Evolutionary conservation across 23 red algal genomes (phyloP), one percentile per base, ranked within the genome.

Genomic region (Gracilaria gracilis): DNA sequence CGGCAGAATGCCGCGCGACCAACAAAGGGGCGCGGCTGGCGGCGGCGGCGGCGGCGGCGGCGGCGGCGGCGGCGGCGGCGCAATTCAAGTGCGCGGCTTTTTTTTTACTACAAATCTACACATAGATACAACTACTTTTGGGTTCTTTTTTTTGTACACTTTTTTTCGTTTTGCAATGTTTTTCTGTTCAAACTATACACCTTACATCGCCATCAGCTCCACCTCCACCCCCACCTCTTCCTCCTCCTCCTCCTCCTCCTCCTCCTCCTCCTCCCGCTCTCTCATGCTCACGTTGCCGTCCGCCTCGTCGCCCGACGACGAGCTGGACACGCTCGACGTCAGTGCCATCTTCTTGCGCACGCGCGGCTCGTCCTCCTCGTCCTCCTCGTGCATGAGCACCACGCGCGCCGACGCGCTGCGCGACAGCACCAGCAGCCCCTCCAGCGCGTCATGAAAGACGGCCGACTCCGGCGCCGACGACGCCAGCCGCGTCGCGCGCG

Each of bases 281-380:
- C n/a, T n/a, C n/a, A n/a, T n/a, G n/a, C n/a, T n/a, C n/a, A n/a
- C n/a, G n/a, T n/a, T n/a, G n/a, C n/a, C n/a, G n/a, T 23, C 61
- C 1, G 29, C 83, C 36, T 75, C 47, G 27, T 89, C 86, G 20
- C 37, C 69, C 39, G 87, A 90, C 39, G 87, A 90, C 9, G 87
- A 90, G 57, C 87, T 70, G 0, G 87, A 90, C 11, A 90, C 58
- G 74, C 87, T 90, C 71, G 87, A 90, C 47, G 87, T 90, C 59
- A 80, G 16, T 27, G 42, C 84, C 42, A 88, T 24, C 74, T 78
- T 78, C 74, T 90, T 81, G 53, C 42, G 42, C 42, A 11, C 42
- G 5, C 42, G 42, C 42, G 42, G 11, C 42, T 21, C 75, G 1
- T 82, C 39, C 36, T 37, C 79, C 53, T 40, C 58, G 37, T 79